Evolutionary conservation across 192 early-diverging fungal genomes (phyloP).

Genomic region (Coemansia sp.): DNA sequence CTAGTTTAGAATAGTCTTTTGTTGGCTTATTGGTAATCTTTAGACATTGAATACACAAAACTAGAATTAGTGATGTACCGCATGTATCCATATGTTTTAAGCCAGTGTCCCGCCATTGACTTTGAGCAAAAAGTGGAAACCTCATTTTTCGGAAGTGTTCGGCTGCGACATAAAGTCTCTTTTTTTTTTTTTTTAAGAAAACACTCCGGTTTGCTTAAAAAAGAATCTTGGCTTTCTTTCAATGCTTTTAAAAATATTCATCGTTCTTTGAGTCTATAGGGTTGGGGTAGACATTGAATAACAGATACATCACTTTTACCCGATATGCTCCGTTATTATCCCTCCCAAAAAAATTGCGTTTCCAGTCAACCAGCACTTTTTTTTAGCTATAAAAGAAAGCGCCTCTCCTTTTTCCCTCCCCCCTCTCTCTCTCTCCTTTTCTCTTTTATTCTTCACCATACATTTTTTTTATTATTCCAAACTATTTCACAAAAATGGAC

Average conservation of each 20-base stretch:
- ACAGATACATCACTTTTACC: not conserved
- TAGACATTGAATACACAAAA: not conserved
- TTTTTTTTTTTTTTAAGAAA: not conserved
- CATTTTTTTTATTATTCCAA: too few relatives aligned
- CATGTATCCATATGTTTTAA: not conserved
- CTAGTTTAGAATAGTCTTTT: not conserved
- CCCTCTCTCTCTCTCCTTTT: not conserved
- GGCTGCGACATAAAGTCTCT: not conserved
- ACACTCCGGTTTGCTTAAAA: not conserved
- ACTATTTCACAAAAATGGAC: not conserved
- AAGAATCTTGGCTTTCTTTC: too few relatives aligned
- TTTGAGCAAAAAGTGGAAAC: not conserved
- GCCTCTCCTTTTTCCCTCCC: not conserved
- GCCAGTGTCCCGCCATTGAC: not conserved
- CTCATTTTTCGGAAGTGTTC: not conserved
- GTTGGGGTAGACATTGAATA: not conserved
- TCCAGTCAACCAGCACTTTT: not conserved
- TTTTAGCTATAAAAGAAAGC: not conserved
- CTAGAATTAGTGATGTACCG: not conserved
- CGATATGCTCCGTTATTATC: not conserved
- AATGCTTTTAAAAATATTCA: not conserved
- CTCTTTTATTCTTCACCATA: not conserved
- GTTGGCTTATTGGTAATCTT: not conserved
- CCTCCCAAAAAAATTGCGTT: too few relatives aligned
- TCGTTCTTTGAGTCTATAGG: not conserved